phyloP scores from a whole-genome alignment of 352 stramenopile species.

The Elongisporangium undulatum region DNA sequence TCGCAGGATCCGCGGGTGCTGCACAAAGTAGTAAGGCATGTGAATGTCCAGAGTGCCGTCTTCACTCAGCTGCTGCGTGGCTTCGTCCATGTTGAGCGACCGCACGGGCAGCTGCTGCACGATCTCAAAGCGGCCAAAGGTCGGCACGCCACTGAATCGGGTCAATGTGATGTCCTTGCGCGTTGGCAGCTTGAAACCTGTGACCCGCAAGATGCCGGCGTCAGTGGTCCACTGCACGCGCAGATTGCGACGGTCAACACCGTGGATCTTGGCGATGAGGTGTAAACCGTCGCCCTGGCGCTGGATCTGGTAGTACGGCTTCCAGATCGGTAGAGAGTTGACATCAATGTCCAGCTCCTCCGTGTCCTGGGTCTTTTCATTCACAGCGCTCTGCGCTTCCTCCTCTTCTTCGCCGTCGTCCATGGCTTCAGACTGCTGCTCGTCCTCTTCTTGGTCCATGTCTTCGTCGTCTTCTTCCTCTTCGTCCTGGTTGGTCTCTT shows the following conservation, averaged over 20 bases:
- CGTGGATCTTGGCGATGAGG: constrained; percentile 24
- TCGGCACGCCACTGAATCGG: constrained; percentile 41
- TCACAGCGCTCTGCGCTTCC: not conserved
- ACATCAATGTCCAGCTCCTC: constrained; percentile 13
- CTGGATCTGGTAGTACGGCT: constrained; percentile 59
- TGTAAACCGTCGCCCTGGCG: constrained; percentile 40
- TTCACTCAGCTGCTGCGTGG: constrained; percentile 38
- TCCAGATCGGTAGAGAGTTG: constrained; percentile 39
- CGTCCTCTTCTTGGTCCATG: not conserved
- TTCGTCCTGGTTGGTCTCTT: constrained; percentile 6
- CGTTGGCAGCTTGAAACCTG: constrained; percentile 44
- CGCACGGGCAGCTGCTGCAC: constrained; percentile 39
- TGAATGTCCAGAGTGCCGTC: constrained; percentile 53
- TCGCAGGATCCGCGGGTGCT: constrained; percentile 18
- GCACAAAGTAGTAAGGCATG: constrained; percentile 44
- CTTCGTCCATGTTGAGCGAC: constrained; percentile 41
- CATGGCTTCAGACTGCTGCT: constrained; percentile 2
- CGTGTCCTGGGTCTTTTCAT: constrained; percentile 11
- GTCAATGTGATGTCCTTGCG: constrained; percentile 57
- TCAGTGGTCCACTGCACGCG: constrained; percentile 38
- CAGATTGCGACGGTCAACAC: constrained; percentile 25
- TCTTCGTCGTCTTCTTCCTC: constrained; percentile 12
- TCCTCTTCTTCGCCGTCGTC: not conserved
- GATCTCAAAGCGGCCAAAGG: constrained; percentile 69
- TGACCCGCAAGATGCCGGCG: constrained; percentile 33